These are phyloP conservation scores for Austroboletus rostrupii DNA, from an alignment of 1,284 basidiomycete species.

Conservation along the genomic window DNA sequence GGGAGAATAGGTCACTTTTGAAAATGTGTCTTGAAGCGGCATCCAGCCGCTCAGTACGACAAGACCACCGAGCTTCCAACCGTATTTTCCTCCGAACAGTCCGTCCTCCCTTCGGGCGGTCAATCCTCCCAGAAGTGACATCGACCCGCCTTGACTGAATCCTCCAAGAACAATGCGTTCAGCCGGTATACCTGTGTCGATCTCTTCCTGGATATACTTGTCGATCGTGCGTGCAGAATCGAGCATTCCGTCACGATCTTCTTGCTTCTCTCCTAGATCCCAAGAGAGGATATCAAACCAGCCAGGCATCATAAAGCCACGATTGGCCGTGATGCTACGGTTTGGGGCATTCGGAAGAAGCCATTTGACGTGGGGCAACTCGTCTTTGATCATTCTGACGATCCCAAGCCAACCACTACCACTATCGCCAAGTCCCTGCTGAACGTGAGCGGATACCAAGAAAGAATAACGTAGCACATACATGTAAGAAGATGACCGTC, in stretches of 20 bases:
- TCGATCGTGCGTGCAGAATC: slow-evolving; percentile 60
- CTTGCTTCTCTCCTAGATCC: slow-evolving; percentile 48
- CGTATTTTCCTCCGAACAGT: slow-evolving; percentile 27
- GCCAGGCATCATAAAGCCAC: slow-evolving; percentile 57
- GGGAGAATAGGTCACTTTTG: slow-evolving; percentile 21
- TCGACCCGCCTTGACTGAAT: slow-evolving; percentile 85
- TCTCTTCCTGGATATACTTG: slow-evolving; percentile 69
- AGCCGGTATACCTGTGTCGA: slow-evolving; percentile 66
- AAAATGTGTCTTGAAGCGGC: slow-evolving; percentile 42
- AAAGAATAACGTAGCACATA: slow-evolving; percentile 33
- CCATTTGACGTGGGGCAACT: slow-evolving; percentile 78
- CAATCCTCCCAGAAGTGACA: slow-evolving; percentile 71
- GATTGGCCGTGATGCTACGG: slow-evolving; percentile 64
- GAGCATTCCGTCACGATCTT: slow-evolving; percentile 68
- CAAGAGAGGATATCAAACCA: slow-evolving; percentile 83
- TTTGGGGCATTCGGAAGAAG: slow-evolving; percentile 44
- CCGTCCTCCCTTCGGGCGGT: slow-evolving; percentile 42
- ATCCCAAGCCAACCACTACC: slow-evolving; percentile 78
- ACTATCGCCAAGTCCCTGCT: slow-evolving; percentile 70
- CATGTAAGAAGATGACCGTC: slow-evolving; percentile 87
- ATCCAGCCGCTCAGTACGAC: slow-evolving; percentile 76
- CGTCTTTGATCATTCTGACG: slow-evolving; percentile 59
- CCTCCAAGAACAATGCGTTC: slow-evolving; percentile 77
- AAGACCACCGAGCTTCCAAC: slow-evolving; percentile 66
- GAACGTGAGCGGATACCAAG: slow-evolving; percentile 1